Conservation (phyloP, 2,329 filamentous ascomycete species). For the Pseudogymnoascus pannorum region DNA sequence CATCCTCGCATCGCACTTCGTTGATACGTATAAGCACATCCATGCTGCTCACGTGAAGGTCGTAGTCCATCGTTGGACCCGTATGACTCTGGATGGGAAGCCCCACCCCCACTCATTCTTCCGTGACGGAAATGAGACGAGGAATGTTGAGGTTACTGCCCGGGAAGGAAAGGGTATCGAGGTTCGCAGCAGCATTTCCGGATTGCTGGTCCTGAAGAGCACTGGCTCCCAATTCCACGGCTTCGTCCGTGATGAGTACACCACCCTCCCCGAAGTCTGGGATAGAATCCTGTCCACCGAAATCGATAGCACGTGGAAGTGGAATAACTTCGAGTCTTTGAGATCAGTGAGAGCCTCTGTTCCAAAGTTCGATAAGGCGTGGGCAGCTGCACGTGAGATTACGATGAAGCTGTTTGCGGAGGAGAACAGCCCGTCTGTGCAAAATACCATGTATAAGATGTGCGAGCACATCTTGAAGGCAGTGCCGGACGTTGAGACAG, state of each 20-base stretch:
- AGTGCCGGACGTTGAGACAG: slow-evolving; percentile 62
- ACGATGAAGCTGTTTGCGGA: slow-evolving; percentile 88
- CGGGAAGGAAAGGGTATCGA: slow-evolving; percentile 62
- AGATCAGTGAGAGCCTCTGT: slow-evolving; percentile 58
- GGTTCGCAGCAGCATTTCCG: slow-evolving; percentile 70
- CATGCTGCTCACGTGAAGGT: slow-evolving; percentile 74
- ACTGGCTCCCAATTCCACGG: slow-evolving; percentile 94
- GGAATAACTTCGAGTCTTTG: slow-evolving; percentile 63
- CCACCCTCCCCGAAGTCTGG: slow-evolving; percentile 82
- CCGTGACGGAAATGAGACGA: slow-evolving; percentile 81
- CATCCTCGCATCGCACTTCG: slow-evolving; percentile 80
- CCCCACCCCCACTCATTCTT: slow-evolving; percentile 93
- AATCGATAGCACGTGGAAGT: slow-evolving; percentile 80
- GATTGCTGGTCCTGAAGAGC: slow-evolving; percentile 86
- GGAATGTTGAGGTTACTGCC: slow-evolving; percentile 69
- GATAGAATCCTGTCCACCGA: slow-evolving; percentile 94
- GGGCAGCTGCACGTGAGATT: slow-evolving; percentile 68
- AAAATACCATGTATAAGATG: slow-evolving; percentile 99
- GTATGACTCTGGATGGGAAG: slow-evolving; percentile 78
- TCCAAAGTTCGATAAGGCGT: slow-evolving; percentile 70
- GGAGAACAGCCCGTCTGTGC: slow-evolving; percentile 87
- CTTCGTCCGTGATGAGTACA: slow-evolving; percentile 89
- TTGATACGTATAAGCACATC: slow-evolving; percentile 84
- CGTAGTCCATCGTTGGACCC: slow-evolving; percentile 82
- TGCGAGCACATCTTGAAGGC: slow-evolving; percentile 73